phyloP scores from a whole-genome alignment of 371 early-diverging fungal genomes.

The Coemansia sp. region DNA sequence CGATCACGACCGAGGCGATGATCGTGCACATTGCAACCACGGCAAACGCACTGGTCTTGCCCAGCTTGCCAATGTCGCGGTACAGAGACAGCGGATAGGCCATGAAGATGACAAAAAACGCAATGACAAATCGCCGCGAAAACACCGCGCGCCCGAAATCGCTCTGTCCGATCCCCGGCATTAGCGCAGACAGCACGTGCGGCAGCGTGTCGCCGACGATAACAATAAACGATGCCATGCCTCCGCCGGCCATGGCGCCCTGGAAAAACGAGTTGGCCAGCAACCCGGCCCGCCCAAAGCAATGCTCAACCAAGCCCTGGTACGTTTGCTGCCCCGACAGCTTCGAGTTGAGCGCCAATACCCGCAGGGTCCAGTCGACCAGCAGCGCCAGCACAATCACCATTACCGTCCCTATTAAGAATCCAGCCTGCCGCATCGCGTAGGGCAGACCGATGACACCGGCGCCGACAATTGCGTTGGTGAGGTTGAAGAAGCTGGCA shows the following conservation, averaged over 20 bases:
- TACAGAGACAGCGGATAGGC: slow-evolving; percentile 76
- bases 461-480: slow-evolving; percentile 77
- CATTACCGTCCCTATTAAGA: slow-evolving; percentile 64
- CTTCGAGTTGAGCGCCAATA: slow-evolving; percentile 68
- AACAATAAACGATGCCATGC: slow-evolving; percentile 79
- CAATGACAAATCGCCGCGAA: slow-evolving; percentile 56
- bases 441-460: slow-evolving; percentile 67
- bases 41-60: slow-evolving; percentile 76
- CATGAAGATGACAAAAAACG: slow-evolving; percentile 64
- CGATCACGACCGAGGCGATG: slow-evolving; percentile 66
- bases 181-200: slow-evolving; percentile 65
- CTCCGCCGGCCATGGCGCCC: slow-evolving; percentile 81
- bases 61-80: slow-evolving; percentile 76
- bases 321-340: slow-evolving; percentile 71
- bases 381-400: slow-evolving; percentile 62
- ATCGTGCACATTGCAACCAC: slow-evolving; percentile 72
- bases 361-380: slow-evolving; percentile 78
- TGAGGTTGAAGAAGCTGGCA: slow-evolving; percentile 64
- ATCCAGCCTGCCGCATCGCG: slow-evolving; percentile 64
- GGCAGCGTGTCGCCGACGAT: slow-evolving; percentile 82
- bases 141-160: slow-evolving; percentile 25
- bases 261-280: slow-evolving; percentile 73
- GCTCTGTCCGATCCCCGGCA: slow-evolving; percentile 58
- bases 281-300: slow-evolving; percentile 71
- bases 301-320: slow-evolving; percentile 71